Base-by-base conservation (phyloP, 1,284 basidiomycete genomes). In the Heterobasidion parviporum region DNA sequence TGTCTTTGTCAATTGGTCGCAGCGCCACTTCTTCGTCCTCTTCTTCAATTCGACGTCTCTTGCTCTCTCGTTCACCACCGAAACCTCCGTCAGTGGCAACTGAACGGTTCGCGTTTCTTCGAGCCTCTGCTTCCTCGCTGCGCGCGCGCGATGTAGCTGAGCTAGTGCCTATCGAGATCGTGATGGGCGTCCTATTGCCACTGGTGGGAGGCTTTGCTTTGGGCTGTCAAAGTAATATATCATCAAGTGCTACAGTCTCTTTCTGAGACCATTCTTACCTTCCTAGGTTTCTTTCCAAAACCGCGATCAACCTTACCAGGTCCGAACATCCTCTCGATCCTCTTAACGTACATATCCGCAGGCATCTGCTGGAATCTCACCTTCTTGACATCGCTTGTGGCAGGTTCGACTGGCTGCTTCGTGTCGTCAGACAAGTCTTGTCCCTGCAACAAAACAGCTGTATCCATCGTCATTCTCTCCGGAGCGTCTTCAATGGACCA, bases 241-340 rank as follows among this genome's bases (percentile, higher is more conserved):
- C 1, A 26, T 53, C n/a, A 49, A 41, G 26, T 26, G 26, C 18
- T 16, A 38, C 32, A 12, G 18, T 5, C 6, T 14, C 10, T 26
- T 15, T n/a, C n/a, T 14, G 6, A 1, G 35, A 54, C 50, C 33
- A 54, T 51, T n/a, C 55, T 46, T n/a, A 55, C 46, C 5, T 51
- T 52, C 45, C 53, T 34, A 15, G 58, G 58, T n/a, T 60, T 60
- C n/a, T 54, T 51, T 16, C 55, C 52, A 16, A 53, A 12, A 18
- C 59, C 58, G 38, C 59, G 60, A 2, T 50, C 41, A 16, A 57
- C 53, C 12, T 48, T 51, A 14, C 60, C 60, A 10, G 59, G 59
- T n/a, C 60, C 60, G 43, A 56, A 61, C 32, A 52, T 43, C 38
- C 54, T 55, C 46, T 61, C 60, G 26, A 61, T 54, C 36, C 47